Percentiles rank a stretch among this genome's conserved stretches.
Evolutionary conservation across 179 eudicot species (phyloP).

Genomic region (Nepenthes alata): DNA sequence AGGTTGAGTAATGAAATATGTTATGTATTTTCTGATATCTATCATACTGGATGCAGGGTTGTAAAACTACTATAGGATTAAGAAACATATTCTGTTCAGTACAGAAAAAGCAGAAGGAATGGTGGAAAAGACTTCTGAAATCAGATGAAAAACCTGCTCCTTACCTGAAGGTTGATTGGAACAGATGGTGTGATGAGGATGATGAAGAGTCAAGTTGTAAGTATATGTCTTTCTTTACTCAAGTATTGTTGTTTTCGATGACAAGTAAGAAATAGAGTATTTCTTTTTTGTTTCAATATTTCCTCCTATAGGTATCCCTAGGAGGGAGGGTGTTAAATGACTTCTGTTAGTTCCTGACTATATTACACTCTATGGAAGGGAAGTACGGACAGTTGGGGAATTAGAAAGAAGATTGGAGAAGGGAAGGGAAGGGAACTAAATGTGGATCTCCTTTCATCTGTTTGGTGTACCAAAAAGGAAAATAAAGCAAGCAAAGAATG

Average conservation of each 20-base stretch:
- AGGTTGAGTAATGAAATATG: background rate
- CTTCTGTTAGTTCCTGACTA: background rate
- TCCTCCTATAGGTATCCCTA: background rate
- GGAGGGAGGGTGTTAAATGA: background rate
- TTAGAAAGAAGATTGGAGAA: background rate
- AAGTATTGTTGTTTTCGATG: background rate
- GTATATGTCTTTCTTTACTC: conserved; percentile 13
- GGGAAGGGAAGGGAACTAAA: background rate
- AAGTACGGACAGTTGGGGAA: too few species aligned
- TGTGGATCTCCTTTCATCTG: too few species aligned
- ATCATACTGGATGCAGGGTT: conserved; percentile 36
- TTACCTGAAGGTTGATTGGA: conserved; percentile 81
- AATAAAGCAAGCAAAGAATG: too few species aligned
- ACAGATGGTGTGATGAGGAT: conserved; percentile 85
- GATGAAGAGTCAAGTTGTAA: conserved; percentile 71
- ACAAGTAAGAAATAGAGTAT: background rate
- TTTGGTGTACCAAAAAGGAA: too few species aligned
- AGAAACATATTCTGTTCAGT: conserved; percentile 73
- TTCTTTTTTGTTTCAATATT: background rate
- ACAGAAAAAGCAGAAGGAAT: conserved; percentile 64
- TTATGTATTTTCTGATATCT: background rate
- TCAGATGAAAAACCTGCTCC: conserved; percentile 81
- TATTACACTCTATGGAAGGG: background rate
- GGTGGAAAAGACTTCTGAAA: conserved; percentile 82
- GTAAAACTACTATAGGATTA: conserved; percentile 52